Evolutionary conservation across 148 eudicot genomes (phyloP).

Genomic region (Nyssa sinensis): DNA sequence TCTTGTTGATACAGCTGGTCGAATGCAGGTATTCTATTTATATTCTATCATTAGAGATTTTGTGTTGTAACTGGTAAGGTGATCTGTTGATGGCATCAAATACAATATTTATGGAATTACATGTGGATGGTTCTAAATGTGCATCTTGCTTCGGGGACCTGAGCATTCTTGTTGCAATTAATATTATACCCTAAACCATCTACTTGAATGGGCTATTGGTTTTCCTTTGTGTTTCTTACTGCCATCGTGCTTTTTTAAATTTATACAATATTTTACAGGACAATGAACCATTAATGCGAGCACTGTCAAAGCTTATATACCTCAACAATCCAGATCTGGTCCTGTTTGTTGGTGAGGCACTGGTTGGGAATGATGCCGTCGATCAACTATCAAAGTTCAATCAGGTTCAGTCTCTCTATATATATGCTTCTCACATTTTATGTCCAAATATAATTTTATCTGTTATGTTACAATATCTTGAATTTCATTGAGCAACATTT

Average conservation of each 20-base stretch:
- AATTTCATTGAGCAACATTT: neutral
- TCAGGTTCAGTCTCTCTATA: constrained; percentile 44
- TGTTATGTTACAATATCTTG: neutral
- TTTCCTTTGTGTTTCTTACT: too few species aligned
- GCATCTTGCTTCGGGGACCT: neutral
- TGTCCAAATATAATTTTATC: neutral
- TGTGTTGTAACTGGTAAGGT: neutral
- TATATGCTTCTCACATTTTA: neutral
- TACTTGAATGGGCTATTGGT: too few species aligned
- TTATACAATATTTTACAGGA: constrained; percentile 46
- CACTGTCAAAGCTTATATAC: constrained; percentile 82
- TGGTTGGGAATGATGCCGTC: constrained; percentile 96
- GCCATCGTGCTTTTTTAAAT: neutral
- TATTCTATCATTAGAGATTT: constrained; percentile 3
- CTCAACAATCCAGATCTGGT: constrained; percentile 88
- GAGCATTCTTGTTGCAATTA: neutral
- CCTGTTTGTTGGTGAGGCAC: constrained; percentile 96
- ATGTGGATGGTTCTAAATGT: neutral
- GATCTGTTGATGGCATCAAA: neutral
- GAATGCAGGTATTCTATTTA: constrained; percentile 72
- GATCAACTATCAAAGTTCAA: constrained; percentile 93
- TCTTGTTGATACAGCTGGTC: constrained; percentile 99
- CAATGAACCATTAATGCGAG: constrained; percentile 97
- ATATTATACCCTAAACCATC: neutral
- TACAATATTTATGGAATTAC: neutral